A percentile compares a stretch with the other conserved stretches of the same genome.
These are phyloP conservation scores for Physcomitrellopsis africana DNA, from an alignment of 225 moss, liverwort and hornwort genomes.

Conservation along the genomic window DNA sequence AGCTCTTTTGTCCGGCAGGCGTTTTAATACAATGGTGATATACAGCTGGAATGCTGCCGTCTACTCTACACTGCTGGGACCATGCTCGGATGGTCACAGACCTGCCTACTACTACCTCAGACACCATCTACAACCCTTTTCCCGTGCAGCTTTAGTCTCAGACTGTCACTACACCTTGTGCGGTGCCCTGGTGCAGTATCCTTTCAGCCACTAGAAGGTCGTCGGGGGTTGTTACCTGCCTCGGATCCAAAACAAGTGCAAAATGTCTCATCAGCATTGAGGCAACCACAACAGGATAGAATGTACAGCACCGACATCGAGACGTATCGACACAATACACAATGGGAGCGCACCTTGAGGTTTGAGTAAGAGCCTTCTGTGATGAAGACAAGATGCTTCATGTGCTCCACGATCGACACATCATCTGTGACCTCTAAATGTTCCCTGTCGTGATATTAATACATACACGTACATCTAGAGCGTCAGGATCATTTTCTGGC, in stretches of 20 bases:
- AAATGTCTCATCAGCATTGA: not conserved
- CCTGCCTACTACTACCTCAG: conserved; percentile 16
- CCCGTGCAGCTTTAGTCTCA: conserved; percentile 1
- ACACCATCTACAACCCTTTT: conserved; percentile 12
- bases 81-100: not conserved
- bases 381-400: conserved; percentile 81
- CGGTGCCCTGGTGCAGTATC: conserved; percentile 60
- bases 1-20: too few relatives aligned
- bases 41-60: too few relatives aligned
- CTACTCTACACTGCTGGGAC: too few relatives aligned
- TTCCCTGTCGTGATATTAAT: conserved; percentile 42
- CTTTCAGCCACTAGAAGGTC: conserved; percentile 81
- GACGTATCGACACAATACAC: not conserved
- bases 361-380: conserved; percentile 83
- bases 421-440: conserved; percentile 79
- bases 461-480: too few relatives aligned
- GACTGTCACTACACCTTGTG: conserved; percentile 28
- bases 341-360: conserved; percentile 54
- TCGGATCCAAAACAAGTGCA: conserved; percentile 2
- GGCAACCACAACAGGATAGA: not conserved
- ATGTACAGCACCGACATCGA: not conserved
- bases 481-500: too few relatives aligned
- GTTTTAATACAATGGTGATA: too few relatives aligned
- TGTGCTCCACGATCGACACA: conserved; percentile 83
- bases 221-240: conserved; percentile 80